phyloP scores from a whole-genome alignment of 768 basidiomycete genomes.

The Leccinum pellstonianum region DNA sequence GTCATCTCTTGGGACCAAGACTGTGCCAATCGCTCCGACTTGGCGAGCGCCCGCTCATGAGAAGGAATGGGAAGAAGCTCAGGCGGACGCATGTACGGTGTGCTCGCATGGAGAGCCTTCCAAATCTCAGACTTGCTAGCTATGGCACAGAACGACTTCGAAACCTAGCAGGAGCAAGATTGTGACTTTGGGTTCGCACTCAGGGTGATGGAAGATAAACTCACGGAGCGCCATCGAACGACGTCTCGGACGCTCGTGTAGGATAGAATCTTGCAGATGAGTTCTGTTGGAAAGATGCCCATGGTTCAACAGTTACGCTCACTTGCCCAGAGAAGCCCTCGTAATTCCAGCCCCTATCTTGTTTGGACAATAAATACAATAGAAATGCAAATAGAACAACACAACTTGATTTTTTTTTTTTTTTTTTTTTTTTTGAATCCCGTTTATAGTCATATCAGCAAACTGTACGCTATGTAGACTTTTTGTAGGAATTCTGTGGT shows the following conservation, averaged over 20 bases:
- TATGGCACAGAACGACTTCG: not conserved
- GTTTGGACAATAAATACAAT: too few species aligned
- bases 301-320: not conserved
- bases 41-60: not conserved
- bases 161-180: not conserved
- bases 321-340: too few species aligned
- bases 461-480: too few species aligned
- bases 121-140: not conserved
- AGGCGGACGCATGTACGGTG: not conserved
- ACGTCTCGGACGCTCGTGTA: not conserved
- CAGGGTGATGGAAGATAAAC: not conserved
- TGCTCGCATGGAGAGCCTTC: not conserved
- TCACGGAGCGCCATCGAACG: not conserved
- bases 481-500: too few species aligned
- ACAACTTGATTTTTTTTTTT: too few species aligned
- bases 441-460: not conserved
- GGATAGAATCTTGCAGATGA: not conserved
- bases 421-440: too few species aligned
- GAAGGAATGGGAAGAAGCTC: not conserved
- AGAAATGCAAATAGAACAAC: too few species aligned
- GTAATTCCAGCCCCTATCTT: too few species aligned
- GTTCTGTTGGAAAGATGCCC: not conserved
- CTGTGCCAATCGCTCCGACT: not conserved
- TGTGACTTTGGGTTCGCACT: too few species aligned
- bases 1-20: not conserved